phyloP scores from a whole-genome alignment of 306 rosid species.

The Casuarina equisetifolia region DNA sequence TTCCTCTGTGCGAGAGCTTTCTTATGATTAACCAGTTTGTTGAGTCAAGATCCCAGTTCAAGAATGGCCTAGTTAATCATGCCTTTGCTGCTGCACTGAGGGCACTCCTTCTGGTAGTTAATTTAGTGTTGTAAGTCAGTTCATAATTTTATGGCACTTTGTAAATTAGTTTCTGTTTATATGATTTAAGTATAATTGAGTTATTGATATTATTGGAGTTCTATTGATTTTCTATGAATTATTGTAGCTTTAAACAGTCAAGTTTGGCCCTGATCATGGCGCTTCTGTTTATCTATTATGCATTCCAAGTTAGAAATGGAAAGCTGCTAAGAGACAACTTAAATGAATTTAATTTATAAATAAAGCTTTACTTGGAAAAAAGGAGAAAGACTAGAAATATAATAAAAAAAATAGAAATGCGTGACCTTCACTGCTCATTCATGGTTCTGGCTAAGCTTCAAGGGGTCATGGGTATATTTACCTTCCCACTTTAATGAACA shows the following conservation, averaged over 20 bases:
- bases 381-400: not conserved
- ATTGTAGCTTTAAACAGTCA: not conserved
- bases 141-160: conserved; percentile 25
- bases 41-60: conserved; percentile 89
- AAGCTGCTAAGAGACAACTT: not conserved
- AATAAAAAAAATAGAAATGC: not conserved
- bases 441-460: not conserved
- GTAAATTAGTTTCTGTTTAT: conserved; percentile 17
- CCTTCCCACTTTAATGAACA: not conserved
- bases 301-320: conserved; percentile 1
- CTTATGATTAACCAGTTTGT: conserved; percentile 76
- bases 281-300: not conserved
- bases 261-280: not conserved
- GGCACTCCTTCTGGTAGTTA: conserved; percentile 85
- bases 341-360: not conserved
- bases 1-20: conserved; percentile 85
- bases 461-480: not conserved
- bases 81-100: conserved; percentile 97
- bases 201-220: not conserved
- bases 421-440: not conserved
- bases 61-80: conserved; percentile 89
- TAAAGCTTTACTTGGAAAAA: not conserved
- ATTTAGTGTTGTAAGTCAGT: conserved; percentile 35
- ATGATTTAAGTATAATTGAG: not conserved
- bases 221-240: not conserved